Base-by-base conservation (phyloP, 192 early-diverging fungal species). In the Phlyctochytrium arcticum region DNA sequence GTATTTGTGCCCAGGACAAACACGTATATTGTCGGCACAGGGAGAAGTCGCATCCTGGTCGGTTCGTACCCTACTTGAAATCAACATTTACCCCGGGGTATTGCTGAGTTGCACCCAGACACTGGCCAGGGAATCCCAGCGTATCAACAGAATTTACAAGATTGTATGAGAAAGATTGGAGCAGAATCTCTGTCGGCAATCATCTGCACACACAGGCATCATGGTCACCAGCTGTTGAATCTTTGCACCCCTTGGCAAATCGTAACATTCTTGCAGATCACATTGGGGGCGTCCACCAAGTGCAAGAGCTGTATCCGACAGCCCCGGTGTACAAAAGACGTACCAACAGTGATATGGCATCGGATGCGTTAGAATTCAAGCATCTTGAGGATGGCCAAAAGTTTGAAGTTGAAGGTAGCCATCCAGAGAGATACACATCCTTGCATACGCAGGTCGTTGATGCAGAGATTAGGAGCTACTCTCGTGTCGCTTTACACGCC, bases 1-100 rank as follows among this genome's bases (percentile, higher is more conserved):
- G 4, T 19, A 34, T 19, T 17, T 42, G 15, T n/a, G 17, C 42
- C 19, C 42, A 60, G 61, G 9, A 92, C 94, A 44, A 96, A 96
- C 69, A 92, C 88, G 0, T 96, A 93, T 60, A 32, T 96, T 8
- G 72, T 96, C 35, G 94, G 94, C 24, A 76, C 74, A n/a, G 93
- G 93, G 3, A 12, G 29, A 12, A 27, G 19, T 21, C 46, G 61
- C 3, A 63, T 90, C 3, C 76, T 96, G 3, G 64, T 96, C 0
- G 93, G 92, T 50, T n/a, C 55, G 34, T 17, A 32, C n/a, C n/a
- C n/a, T n/a, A n/a, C n/a, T n/a, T n/a, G n/a, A n/a, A n/a, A n/a
- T n/a, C n/a, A n/a, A n/a, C n/a, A n/a, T n/a, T n/a, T n/a, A n/a
- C n/a, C n/a, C n/a, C n/a, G n/a, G n/a, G n/a, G n/a, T n/a, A n/a